Percentiles rank a stretch among this genome's conserved stretches.
Conservation (phyloP, 1,139 yeast species). For the Suhomyces panamericanus region DNA sequence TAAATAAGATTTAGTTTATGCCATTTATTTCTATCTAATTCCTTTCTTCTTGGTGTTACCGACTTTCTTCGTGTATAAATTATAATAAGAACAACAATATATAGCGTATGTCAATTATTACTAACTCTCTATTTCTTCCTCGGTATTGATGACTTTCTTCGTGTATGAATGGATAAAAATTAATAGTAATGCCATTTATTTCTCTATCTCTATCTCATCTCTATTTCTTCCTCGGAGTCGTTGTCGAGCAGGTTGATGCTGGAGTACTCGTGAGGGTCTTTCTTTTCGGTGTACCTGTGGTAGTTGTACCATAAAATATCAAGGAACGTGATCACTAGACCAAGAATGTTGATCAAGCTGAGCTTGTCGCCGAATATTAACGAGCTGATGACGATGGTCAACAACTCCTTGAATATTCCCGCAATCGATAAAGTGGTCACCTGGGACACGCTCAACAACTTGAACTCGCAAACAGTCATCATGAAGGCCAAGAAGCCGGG, state of each 20-base stretch:
- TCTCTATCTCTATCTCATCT: slow-evolving; percentile 1
- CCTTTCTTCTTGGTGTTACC: no score
- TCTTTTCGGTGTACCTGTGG: slow-evolving; percentile 45
- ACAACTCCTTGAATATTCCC: slow-evolving; percentile 87
- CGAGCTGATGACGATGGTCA: slow-evolving; percentile 74
- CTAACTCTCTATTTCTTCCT: slow-evolving; percentile 3
- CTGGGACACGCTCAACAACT: slow-evolving; percentile 76
- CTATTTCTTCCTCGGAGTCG: slow-evolving; percentile 6
- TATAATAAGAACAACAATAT: neutral
- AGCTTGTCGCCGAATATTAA: slow-evolving; percentile 74
- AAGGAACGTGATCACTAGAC: slow-evolving; percentile 69
- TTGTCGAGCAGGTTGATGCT: slow-evolving; percentile 1
- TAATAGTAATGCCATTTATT: no score
- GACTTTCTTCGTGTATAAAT: no score
- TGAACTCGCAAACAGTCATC: slow-evolving; percentile 89
- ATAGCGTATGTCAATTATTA: no score
- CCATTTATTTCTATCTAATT: no score
- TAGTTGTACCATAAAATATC: slow-evolving; percentile 84
- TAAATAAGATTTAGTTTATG: no score
- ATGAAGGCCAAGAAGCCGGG: slow-evolving; percentile 89
- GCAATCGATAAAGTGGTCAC: slow-evolving; percentile 86
- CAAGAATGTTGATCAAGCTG: slow-evolving; percentile 67
- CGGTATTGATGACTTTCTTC: no score
- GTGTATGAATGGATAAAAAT: no score
- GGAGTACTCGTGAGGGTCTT: neutral